Evolutionary conservation across 495 filamentous ascomycete species (phyloP).

Genomic region (Hypoxylon crocopeplum): DNA sequence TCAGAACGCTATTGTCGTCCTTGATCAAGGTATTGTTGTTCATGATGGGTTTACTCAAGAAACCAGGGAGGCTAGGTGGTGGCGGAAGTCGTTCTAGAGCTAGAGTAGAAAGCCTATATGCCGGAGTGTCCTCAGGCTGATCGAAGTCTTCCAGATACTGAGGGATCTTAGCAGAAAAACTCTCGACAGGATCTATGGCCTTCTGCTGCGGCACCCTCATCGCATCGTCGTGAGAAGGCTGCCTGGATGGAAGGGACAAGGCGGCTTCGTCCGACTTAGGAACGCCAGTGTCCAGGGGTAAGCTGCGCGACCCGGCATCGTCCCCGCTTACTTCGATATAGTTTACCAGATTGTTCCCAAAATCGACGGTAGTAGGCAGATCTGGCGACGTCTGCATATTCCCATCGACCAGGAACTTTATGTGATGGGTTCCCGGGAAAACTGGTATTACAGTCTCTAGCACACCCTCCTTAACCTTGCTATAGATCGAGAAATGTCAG

Average conservation of each 20-base stretch:
- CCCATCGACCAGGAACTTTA: constrained; percentile 94
- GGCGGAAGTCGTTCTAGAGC: constrained; percentile 76
- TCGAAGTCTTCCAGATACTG: constrained; percentile 87
- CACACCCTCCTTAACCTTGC: constrained; percentile 61
- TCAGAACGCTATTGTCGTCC: constrained; percentile 95
- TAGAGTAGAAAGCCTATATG: constrained; percentile 70
- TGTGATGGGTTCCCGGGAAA: constrained; percentile 91
- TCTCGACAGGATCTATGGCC: constrained; percentile 49
- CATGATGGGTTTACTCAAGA: constrained; percentile 92
- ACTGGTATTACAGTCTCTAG: constrained; percentile 80
- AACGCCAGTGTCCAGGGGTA: constrained; percentile 32
- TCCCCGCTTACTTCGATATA: constrained; percentile 93
- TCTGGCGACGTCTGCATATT: constrained; percentile 87
- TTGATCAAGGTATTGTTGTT: constrained; percentile 91
- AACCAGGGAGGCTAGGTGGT: constrained; percentile 86
- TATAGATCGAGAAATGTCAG: constrained; percentile 36
- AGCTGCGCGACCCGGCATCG: constrained; percentile 53
- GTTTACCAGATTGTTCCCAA: constrained; percentile 94
- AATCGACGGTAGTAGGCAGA: constrained; percentile 94
- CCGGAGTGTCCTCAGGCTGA: constrained; percentile 74
- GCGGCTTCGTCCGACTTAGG: constrained; percentile 41
- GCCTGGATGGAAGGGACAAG: constrained; percentile 39
- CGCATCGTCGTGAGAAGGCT: constrained; percentile 50
- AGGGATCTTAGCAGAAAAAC: constrained; percentile 73
- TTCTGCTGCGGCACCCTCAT: constrained; percentile 49